Percentiles rank a stretch among this genome's conserved stretches.
Evolutionary conservation across 2,329 filamentous ascomycete species (phyloP).

Genomic region (Alternaria ventricosa): DNA sequence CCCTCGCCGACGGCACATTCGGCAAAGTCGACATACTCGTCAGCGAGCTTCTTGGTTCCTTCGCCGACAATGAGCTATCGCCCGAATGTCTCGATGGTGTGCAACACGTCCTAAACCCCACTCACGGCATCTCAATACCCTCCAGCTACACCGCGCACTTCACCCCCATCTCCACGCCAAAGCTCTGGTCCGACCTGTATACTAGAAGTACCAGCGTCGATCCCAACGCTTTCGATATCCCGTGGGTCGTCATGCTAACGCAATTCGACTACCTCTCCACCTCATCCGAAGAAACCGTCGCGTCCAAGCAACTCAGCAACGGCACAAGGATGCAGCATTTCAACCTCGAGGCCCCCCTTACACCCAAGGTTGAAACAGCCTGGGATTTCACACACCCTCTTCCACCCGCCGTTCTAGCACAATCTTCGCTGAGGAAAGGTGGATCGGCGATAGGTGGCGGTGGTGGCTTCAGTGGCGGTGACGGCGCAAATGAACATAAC

Average conservation of each 20-base stretch:
- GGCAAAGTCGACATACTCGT: constrained; percentile 88
- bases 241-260: constrained; percentile 93
- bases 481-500: constrained; percentile 91
- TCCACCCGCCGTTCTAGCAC: constrained; percentile 64
- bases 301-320: constrained; percentile 60
- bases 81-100: constrained; percentile 97
- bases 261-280: constrained; percentile 85
- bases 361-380: constrained; percentile 69
- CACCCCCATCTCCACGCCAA: constrained; percentile 88
- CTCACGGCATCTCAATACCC: constrained; percentile 90
- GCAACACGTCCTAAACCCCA: constrained; percentile 81
- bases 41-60: constrained; percentile 92
- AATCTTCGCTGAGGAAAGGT: constrained; percentile 62
- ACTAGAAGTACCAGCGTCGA: constrained; percentile 65
- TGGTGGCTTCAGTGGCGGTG: constrained; percentile 75
- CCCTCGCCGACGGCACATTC: constrained; percentile 59
- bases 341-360: constrained; percentile 39
- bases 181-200: constrained; percentile 80
- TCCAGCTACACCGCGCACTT: constrained; percentile 91
- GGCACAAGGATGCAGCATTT: constrained; percentile 41
- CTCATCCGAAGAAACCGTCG: constrained; percentile 30
- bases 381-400: constrained; percentile 84
- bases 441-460: constrained; percentile 72
- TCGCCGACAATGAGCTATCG: constrained; percentile 95
- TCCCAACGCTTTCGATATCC: constrained; percentile 80